These are phyloP conservation scores for Trichomonascus vanleenenianus DNA, from an alignment of 805 yeast genomes.

Conservation along the genomic window DNA sequence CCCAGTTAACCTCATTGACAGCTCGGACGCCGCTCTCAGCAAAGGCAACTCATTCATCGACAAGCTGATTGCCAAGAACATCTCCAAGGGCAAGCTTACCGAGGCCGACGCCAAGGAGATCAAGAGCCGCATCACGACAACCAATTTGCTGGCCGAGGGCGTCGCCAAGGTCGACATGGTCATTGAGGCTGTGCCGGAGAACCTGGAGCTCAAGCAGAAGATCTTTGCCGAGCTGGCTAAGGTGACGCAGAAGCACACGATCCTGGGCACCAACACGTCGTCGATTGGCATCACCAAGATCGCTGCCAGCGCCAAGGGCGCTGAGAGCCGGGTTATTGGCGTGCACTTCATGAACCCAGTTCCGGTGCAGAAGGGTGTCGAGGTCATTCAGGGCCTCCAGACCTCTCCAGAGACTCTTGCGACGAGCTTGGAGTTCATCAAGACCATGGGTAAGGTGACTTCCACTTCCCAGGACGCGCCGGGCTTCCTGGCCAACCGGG, in stretches of 20 bases:
- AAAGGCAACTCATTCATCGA: conserved; percentile 31
- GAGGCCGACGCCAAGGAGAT: conserved; percentile 26
- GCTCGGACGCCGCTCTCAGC: conserved; percentile 25
- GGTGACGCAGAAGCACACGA: conserved; percentile 22
- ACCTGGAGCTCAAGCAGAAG: conserved; percentile 27
- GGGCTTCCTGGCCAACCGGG: conserved; percentile 38
- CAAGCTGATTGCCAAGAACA: conserved; percentile 31
- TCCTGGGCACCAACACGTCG: conserved; percentile 37
- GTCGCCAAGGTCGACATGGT: conserved; percentile 30
- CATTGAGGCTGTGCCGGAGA: conserved; percentile 39
- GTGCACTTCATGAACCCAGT: conserved; percentile 41
- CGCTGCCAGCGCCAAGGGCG: conserved; percentile 36
- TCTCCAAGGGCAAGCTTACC: conserved; percentile 30
- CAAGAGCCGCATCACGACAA: conserved; percentile 19
- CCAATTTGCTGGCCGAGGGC: conserved; percentile 21
- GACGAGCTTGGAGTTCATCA: conserved; percentile 27
- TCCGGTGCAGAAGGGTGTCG: conserved; percentile 38
- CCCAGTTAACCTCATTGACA: conserved; percentile 31
- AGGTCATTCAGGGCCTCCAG: conserved; percentile 35
- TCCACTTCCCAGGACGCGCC: conserved; percentile 34
- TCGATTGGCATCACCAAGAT: conserved; percentile 36
- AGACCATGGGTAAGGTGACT: conserved; percentile 31
- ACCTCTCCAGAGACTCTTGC: conserved; percentile 30
- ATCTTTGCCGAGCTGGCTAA: conserved; percentile 31
- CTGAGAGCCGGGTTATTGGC: conserved; percentile 34